Base-by-base conservation (phyloP, 2,329 filamentous ascomycete genomes). In the Metarhizium robertsii region DNA sequence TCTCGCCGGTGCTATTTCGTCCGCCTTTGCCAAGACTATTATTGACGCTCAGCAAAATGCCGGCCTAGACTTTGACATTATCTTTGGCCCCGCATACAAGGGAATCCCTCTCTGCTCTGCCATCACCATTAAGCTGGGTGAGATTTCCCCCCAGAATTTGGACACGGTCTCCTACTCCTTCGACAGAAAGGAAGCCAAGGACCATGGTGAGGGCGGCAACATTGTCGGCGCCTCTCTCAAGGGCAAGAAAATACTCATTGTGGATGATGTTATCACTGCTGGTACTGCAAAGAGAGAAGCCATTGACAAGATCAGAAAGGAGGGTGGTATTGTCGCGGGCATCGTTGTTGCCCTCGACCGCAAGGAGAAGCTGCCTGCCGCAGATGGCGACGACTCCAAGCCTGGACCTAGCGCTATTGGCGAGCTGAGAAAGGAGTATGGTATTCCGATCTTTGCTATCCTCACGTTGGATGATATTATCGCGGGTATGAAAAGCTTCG, bases 61-160 rank as follows among this genome's bases (percentile, higher is more conserved):
- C 38, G 69, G 72, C 38, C 73, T 81, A 49, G 73, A 80, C 36
- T 86, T 95, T 70, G 92, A 97, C 69, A 81, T 97, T 64, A 79
- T 97, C 66, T 97, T 97, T 71, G 92, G 83, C 16, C 92, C 94
- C 2, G 92, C 94, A 10, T 99, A 97, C 79, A 99, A 97, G 76
- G 94, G 94, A 48, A 96, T 97, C 61, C 90, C 92, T 1, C 82
- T 97, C n/a, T 88, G 88, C 48, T 85, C 87, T 16, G 81, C 88
- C 2, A 86, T 90, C 16, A 80, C 86, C 42, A 82, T 88, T 67
- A 87, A 91, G 70, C 81, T 97, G 13, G 83, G 83, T 53, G 80
- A 85, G 65, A 73, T 91, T 11, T 84, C 90, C 59, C 75, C 81
- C 18, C 72, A 75, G 52, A 81, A 78, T 59, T 94, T 87, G 72